Base-by-base conservation (phyloP, 208 protist species). In the Chromosphaera perkinsii region DNA sequence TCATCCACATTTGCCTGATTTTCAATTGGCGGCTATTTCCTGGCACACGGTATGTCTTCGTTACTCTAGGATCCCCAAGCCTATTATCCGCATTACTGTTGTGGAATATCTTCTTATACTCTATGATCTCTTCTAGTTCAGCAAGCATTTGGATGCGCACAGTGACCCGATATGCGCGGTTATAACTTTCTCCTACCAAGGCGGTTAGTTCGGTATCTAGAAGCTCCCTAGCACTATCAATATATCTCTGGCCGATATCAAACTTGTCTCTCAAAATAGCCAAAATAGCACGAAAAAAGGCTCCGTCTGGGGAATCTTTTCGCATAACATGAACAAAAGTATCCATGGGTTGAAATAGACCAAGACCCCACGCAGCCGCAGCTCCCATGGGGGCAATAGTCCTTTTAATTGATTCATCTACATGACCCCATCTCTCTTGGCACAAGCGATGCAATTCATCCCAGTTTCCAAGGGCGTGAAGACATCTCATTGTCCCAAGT, bases 61-160 rank as follows among this genome's bases (percentile, higher is more conserved):
- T 14, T 17, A n/a, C n/a, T n/a, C n/a, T n/a, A n/a, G 42, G 14
- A 47, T 47, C 17, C 42, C 14, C 42, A n/a, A n/a, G 14, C 42
- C 42, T 47, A n/a, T n/a, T 47, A 47, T 47, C 14, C n/a, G n/a
- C 0, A 47, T n/a, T 47, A n/a, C 42, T 0, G 14, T 47, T 47
- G 39, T 45, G 39, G 54, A 27, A 26, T 26, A 26, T 59, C 26
- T 59, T 40, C 31, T 91, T 91, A 83, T 92, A 97, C 27, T 84
- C 69, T 5, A 96, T 87, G 24, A 98, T 87, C 82, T 99, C 95
- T 83, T 99, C 94, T 51, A 99, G 76, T 84, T 99, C 96, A 33
- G 91, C 89, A 26, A 99, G 81, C 78, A 97, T 94, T 80, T 99
- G 96, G 51, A 97, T 88, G 32, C 85, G 79, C 22, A 99, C 92